Base-by-base conservation (phyloP, 305 asterid genomes). In the Ajuga reptans region DNA sequence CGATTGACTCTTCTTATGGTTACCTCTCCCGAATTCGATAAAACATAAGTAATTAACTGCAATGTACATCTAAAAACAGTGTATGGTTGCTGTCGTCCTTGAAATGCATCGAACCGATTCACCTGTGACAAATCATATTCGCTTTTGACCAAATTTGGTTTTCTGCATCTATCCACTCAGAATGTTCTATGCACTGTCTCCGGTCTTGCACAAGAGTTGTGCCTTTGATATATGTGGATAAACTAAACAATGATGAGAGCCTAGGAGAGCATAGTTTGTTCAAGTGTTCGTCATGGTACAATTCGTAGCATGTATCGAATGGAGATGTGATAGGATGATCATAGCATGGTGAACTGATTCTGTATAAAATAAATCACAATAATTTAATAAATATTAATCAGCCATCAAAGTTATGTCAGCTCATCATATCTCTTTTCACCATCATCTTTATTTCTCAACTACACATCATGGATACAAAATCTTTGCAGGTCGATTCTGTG, bases 401-500 rank as follows among this genome's bases (percentile, higher is more conserved):
- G 16, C 29, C 24, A 10, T 36, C 10, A 61, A 45, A 51, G 11
- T 50, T 65, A 2, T 2, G 2, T 57, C 46, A 63, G 27, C 53
- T 58, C 53, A 14, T 2, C 31, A 14, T 7, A 12, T 56, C 50
- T 59, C 62, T 55, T 29, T 17, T 60, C 31, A 8, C 29, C 15
- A 1, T 9, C 42, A 4, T 18, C 12, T 41, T 45, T 15, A 1
- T 68, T 12, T 51, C 31, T 47, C 46, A 52, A 59, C 9, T 49
- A 37, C 10, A 70, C 37, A 72, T 72, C 42, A 45, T 56, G 52
- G 53, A n/a, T 17, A 60, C 8, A 47, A 45, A 52, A 27, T 9
- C 51, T 75, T 80, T 81, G 79, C 96, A 93, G 99, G 99, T 93
- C 33, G 99, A 93, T 80, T 90, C 97, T 0, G 91, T 89, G 21